phyloP scores from a whole-genome alignment of 2,329 filamentous ascomycete species.

The Alternaria arborescens region DNA sequence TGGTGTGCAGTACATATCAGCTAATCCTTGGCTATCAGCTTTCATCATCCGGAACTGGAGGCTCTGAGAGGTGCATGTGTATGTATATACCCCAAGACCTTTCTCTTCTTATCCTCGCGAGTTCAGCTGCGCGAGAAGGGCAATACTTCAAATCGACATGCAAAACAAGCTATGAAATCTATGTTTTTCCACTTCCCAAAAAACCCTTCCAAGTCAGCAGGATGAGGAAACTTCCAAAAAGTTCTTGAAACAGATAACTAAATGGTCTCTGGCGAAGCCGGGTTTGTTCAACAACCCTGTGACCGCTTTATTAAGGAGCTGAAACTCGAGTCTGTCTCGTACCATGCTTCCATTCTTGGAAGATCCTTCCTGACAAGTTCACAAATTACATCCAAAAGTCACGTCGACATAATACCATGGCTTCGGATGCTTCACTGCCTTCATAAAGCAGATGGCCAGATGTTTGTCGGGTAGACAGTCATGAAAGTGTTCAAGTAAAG shows the following conservation, averaged over 20 bases:
- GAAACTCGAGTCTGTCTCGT: neutral
- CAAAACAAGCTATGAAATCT: neutral
- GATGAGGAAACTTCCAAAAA: neutral
- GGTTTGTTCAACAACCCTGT: neutral
- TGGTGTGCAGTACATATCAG: neutral
- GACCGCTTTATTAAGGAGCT: neutral
- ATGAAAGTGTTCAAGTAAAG: no score
- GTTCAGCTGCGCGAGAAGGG: neutral
- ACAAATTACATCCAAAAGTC: no score
- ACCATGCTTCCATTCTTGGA: neutral
- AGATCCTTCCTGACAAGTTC: neutral
- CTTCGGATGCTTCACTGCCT: no score
- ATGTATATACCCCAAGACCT: neutral
- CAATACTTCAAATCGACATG: neutral
- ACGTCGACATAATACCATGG: no score
- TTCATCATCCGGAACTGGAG: neutral
- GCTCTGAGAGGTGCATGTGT: neutral
- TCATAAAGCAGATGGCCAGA: no score
- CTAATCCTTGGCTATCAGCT: neutral
- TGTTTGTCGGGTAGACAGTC: no score
- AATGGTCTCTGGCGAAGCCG: no score
- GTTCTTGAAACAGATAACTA: no score
- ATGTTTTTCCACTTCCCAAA: neutral
- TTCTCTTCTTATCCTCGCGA: neutral
- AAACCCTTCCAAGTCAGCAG: neutral